Percentiles rank a stretch among this genome's conserved stretches.
Conservation (phyloP, 106 monocot genomes). For the Dioscorea zingiberensis region DNA sequence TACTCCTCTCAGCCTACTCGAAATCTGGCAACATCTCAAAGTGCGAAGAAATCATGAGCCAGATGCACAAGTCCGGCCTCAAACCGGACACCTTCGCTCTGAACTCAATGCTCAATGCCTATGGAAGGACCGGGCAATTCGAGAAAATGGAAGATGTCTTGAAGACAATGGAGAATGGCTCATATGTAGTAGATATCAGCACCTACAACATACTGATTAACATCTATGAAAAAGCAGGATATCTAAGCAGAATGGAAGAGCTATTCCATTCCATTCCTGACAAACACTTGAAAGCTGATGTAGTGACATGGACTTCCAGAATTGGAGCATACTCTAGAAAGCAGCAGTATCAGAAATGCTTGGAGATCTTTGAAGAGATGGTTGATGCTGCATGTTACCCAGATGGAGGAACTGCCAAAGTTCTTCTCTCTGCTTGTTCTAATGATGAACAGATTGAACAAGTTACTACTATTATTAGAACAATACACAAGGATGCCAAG, state of each 20-base stretch:
- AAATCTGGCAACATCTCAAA: conserved; percentile 64
- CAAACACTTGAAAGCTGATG: conserved; percentile 53
- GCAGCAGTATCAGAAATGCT: conserved; percentile 63
- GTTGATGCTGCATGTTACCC: conserved; percentile 77
- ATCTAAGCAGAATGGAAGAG: conserved; percentile 66
- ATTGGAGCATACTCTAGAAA: conserved; percentile 72
- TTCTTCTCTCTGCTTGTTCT: conserved; percentile 66
- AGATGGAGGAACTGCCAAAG: conserved; percentile 82
- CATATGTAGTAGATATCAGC: conserved; percentile 48
- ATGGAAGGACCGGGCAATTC: conserved; percentile 54
- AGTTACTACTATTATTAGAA: conserved; percentile 59
- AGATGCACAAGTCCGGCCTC: conserved; percentile 78
- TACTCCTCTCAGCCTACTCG: conserved; percentile 82
- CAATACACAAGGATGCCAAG: conserved; percentile 70
- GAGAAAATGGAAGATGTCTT: conserved; percentile 76
- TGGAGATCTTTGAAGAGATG: conserved; percentile 90
- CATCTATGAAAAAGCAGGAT: conserved; percentile 71
- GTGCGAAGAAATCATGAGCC: conserved; percentile 76
- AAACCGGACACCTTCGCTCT: conserved; percentile 67
- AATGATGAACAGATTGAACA: conserved; percentile 63
- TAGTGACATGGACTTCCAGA: conserved; percentile 80
- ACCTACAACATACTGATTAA: conserved; percentile 87
- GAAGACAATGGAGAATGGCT: conserved; percentile 44
- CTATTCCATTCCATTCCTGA: conserved; percentile 30
- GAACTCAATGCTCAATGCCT: conserved; percentile 84